Base-by-base conservation (phyloP, 2,329 filamentous ascomycete species). In the Apiospora malaysiana region DNA sequence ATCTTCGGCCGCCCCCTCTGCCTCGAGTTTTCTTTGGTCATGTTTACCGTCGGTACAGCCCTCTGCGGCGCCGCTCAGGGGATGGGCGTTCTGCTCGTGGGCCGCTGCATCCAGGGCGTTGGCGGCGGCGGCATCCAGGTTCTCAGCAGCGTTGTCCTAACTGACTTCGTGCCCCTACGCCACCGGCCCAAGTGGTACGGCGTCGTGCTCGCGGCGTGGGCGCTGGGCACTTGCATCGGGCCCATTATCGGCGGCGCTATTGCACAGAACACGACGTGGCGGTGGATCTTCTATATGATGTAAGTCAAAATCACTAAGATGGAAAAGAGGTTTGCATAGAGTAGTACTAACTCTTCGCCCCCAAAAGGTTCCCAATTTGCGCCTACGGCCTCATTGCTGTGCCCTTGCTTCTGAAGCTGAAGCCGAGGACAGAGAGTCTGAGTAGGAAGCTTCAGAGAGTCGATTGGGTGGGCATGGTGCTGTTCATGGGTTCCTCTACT, bases 201-300 rank as follows among this genome's bases (percentile, higher is more conserved):
- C 0, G 74, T 78, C 9, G 79, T 82, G 10, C 76, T 81, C 42
- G 77, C 79, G 21, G 77, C 82, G 0, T 83, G 81, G 78, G 80
- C 81, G 0, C 68, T 86, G n/a, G 85, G 84, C 0, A 82, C 78
- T 25, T 80, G 80, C 1, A 68, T 83, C 2, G 84, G 80, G 0
- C 81, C 82, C 3, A 76, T 85, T 42, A 73, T 83, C 6, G 82
- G 81, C 1, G 81, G 81, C 2, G 73, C 75, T 51, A 78, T 82
- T 71, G 79, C 76, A 4, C 73, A 81, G 67, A 75, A 77, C 25
- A 77, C 77, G 2, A 79, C 79, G 1, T 87, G 85, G 85, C 76
- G 81, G 14, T 87, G 83, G 83, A 79, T 82, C 25, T 88, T 88
- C 70, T 85, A 83, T 71, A 72, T 85, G 68, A 84, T 83, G 77